Conservation (phyloP, 805 yeast genomes). For the Metschnikowia baotianmanensis region DNA sequence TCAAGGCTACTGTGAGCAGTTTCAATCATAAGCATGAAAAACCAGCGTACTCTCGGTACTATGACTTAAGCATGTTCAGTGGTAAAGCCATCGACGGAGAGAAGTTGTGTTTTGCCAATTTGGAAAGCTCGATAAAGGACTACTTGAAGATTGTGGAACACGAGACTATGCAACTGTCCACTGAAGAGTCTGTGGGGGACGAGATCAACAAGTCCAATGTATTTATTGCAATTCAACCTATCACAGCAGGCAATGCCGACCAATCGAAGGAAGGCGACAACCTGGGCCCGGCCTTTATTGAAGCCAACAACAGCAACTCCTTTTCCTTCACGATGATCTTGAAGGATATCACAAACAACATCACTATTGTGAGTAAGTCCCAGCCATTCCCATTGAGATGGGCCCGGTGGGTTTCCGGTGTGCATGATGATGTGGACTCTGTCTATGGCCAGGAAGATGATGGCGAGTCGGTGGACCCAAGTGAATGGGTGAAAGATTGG, state of each 20-base stretch:
- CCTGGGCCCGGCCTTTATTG: slow-evolving; percentile 32
- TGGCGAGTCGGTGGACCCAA: slow-evolving; percentile 32
- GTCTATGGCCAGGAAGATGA: slow-evolving; percentile 22
- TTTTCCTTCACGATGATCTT: slow-evolving; percentile 76
- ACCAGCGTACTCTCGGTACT: slow-evolving; percentile 20
- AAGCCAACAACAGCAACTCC: slow-evolving; percentile 47
- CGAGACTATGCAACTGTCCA: slow-evolving; percentile 18
- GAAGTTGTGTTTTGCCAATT: slow-evolving; percentile 82
- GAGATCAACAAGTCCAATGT: slow-evolving; percentile 52
- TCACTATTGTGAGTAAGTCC: slow-evolving; percentile 71
- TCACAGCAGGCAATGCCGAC: slow-evolving; percentile 17
- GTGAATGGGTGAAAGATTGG: slow-evolving; percentile 47
- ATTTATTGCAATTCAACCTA: slow-evolving; percentile 69
- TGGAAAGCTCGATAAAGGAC: slow-evolving; percentile 67
- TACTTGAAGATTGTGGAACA: slow-evolving; percentile 29
- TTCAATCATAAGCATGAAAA: slow-evolving; percentile 34
- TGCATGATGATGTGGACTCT: slow-evolving; percentile 22
- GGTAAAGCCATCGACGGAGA: slow-evolving; percentile 84
- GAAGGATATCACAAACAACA: slow-evolving; percentile 74
- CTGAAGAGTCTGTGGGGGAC: slow-evolving; percentile 18
- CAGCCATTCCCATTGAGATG: slow-evolving; percentile 90
- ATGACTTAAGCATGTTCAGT: slow-evolving; percentile 63
- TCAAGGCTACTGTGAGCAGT: slow-evolving; percentile 58
- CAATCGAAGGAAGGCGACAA: slow-evolving; percentile 18
- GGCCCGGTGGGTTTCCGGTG: slow-evolving; percentile 86